Base-by-base conservation (phyloP, 164 flowering plant species). In the Dillenia turbinata region DNA sequence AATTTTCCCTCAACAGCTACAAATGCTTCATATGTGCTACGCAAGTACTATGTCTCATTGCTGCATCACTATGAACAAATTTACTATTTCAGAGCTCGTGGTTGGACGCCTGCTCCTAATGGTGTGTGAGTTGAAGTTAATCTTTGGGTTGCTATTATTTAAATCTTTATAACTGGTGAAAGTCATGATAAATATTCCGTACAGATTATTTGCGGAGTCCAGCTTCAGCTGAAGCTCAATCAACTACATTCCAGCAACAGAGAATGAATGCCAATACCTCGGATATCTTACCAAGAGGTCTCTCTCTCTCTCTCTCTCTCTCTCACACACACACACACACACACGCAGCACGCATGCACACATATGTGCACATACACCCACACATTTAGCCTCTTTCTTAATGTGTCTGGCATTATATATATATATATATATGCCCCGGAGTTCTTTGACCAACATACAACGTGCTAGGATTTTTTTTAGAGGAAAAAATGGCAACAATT, bases 1-100 rank as follows among this genome's bases (percentile, higher is more conserved):
- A 83, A 71, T 73, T 94, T 90, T 47, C 98, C 98, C 10, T 81
- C 96, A 1, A 89, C 97, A 12, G 98, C 97, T 8, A 94, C 98
- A 61, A 94, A 94, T 72, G 98, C 98, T 12, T 94, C 98, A 15
- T 94, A 89, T 66, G 85, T 94, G 65, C 75, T 94, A 74, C 90
- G 98, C 59, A 94, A 94, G 58, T 90, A 94, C 69, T 94, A 94
- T 62, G 40, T 60, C 44, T 89, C 96, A 33, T 67, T 94, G 71
- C 82, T 94, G 66, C 80, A 81, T 61, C 89, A 87, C 73, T 94
- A 83, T 52, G 97, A 94, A 67, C 97, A 89, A 70, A 76, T 90
- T 10, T 90, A 94, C 75, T 87, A 59, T 63, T 90, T 94, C 49
- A 74, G 77, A 72, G 80, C 89, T n/a, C 66, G 66, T 58, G 84